Evolutionary conservation across 352 stramenopile species (phyloP).

Genomic region (Peronospora belbahrii): DNA sequence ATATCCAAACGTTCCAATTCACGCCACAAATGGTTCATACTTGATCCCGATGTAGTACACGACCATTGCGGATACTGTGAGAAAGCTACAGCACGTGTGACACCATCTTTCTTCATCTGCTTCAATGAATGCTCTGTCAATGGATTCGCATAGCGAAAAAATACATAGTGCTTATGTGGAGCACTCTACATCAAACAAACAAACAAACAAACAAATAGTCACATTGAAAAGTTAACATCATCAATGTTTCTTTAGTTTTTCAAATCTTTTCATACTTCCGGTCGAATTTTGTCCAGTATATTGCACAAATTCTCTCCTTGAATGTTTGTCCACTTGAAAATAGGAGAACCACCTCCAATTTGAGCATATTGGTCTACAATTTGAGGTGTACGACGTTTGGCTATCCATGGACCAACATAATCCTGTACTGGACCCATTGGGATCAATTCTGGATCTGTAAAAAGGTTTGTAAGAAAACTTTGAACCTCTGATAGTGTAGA

Average conservation of each 20-base stretch:
- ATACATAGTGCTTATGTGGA: constrained; percentile 94
- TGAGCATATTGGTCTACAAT: constrained; percentile 92
- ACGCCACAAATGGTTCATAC: constrained; percentile 88
- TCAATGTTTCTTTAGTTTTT: not conserved
- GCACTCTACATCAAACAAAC: constrained; percentile 40
- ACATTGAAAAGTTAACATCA: constrained; percentile 4
- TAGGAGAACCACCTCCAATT: constrained; percentile 97
- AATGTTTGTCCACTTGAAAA: constrained; percentile 93
- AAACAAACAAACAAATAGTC: not conserved
- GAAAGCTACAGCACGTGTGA: constrained; percentile 95
- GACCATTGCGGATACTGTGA: constrained; percentile 98
- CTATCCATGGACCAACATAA: constrained; percentile 69
- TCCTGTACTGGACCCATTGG: constrained; percentile 88
- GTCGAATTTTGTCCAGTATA: constrained; percentile 84
- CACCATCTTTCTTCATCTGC: constrained; percentile 91
- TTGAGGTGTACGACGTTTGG: constrained; percentile 89
- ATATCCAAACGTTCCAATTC: constrained; percentile 85
- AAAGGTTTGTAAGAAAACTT: constrained; percentile 97
- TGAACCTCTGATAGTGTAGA: constrained; percentile 92
- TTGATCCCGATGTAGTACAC: constrained; percentile 95
- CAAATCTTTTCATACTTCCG: constrained; percentile 36
- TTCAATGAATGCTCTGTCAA: constrained; percentile 94
- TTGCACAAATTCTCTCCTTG: constrained; percentile 90
- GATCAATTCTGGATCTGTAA: constrained; percentile 98
- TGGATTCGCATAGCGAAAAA: constrained; percentile 97